A percentile compares a stretch with the other conserved stretches of the same genome.
Conservation (phyloP, 108 stramenopile genomes). For the Pseudonitzschia multistriata region DNA sequence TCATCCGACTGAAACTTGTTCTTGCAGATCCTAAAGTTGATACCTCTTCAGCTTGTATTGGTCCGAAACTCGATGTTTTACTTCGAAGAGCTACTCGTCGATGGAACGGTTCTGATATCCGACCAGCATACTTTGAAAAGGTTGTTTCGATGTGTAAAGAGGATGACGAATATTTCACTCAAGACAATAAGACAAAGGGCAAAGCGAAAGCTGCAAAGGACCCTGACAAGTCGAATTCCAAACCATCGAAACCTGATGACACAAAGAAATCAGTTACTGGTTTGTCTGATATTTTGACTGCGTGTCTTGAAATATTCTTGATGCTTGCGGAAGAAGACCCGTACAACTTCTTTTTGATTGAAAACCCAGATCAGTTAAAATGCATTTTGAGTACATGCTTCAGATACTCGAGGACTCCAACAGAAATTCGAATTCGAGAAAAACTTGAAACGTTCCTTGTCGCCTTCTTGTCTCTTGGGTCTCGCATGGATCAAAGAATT, state of each 20-base stretch:
- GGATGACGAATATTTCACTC: constrained; percentile 17
- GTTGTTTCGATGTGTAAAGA: constrained; percentile 44
- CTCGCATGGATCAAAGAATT: constrained; percentile 16
- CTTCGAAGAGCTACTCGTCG: constrained; percentile 28
- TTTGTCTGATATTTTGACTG: constrained; percentile 26
- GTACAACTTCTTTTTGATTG: constrained; percentile 32
- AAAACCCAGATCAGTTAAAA: constrained; percentile 34
- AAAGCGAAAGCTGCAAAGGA: constrained; percentile 21
- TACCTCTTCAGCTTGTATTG: constrained; percentile 11
- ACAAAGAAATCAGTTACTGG: constrained; percentile 4
- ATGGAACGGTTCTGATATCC: constrained; percentile 41
- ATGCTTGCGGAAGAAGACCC: constrained; percentile 30
- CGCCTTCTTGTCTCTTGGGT: constrained; percentile 11
- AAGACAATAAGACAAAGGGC: constrained; percentile 4
- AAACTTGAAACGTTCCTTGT: constrained; percentile 33
- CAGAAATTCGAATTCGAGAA: constrained; percentile 16
- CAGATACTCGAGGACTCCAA: constrained; percentile 2
- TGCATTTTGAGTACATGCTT: constrained; percentile 37
- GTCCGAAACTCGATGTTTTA: constrained; percentile 25
- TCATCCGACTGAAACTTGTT: constrained; percentile 74
- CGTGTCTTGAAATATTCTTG: constrained; percentile 50
- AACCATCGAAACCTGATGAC: constrained; percentile 27
- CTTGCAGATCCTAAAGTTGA: constrained; percentile 61
- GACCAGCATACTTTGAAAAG: constrained; percentile 58
- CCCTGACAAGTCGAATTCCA: constrained; percentile 5